A percentile compares a stretch with the other conserved stretches of the same genome.
These are phyloP conservation scores for Pneumocystis jirovecii DNA, from an alignment of 1,139 yeast genomes.

Conservation along the genomic window DNA sequence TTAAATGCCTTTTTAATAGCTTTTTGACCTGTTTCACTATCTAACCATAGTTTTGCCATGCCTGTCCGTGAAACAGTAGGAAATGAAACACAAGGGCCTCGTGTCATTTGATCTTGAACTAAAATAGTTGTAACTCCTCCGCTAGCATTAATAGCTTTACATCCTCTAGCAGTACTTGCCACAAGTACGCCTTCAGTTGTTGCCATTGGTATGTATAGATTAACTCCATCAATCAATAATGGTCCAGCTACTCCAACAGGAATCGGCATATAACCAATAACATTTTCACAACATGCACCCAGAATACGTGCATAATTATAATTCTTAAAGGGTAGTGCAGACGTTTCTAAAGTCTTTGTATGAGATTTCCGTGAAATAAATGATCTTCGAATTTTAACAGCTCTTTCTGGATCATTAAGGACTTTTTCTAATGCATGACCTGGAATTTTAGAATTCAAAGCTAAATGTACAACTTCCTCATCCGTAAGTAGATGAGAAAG, in stretches of 20 bases:
- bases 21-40: slow-evolving; percentile 82
- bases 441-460: slow-evolving; percentile 66
- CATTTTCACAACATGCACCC: slow-evolving; percentile 98
- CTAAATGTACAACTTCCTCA: slow-evolving; percentile 60
- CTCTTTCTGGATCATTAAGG: slow-evolving; percentile 72
- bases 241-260: slow-evolving; percentile 99
- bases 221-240: slow-evolving; percentile 67
- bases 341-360: slow-evolving; percentile 62
- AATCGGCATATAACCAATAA: slow-evolving; percentile 85
- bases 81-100: slow-evolving; percentile 95
- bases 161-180: slow-evolving; percentile 97
- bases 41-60: slow-evolving; percentile 88
- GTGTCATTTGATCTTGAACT: slow-evolving; percentile 95
- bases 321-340: slow-evolving; percentile 58
- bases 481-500: slow-evolving; percentile 49
- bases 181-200: slow-evolving; percentile 98
- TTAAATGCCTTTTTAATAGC: slow-evolving; percentile 78
- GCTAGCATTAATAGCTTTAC: slow-evolving; percentile 94
- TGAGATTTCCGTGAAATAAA: slow-evolving; percentile 72
- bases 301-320: slow-evolving; percentile 92
- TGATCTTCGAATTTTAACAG: slow-evolving; percentile 82
- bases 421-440: slow-evolving; percentile 88
- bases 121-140: slow-evolving; percentile 90
- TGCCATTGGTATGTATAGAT: slow-evolving; percentile 93
- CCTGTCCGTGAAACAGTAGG: slow-evolving; percentile 76